Base-by-base conservation (phyloP, 164 flowering plant species). In the Tinospora cordifolia region DNA sequence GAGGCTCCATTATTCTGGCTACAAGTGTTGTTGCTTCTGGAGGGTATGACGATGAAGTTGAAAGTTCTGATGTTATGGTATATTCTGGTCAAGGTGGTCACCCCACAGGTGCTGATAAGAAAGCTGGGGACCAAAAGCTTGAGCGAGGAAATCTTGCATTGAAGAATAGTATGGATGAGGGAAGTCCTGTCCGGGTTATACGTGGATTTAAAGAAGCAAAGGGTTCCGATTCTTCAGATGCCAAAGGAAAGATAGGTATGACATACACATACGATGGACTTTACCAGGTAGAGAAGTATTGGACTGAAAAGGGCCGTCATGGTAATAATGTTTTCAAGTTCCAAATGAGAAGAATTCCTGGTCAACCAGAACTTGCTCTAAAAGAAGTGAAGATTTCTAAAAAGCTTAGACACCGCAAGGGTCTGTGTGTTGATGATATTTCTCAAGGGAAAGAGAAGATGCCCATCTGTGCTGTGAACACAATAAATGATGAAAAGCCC, bases 1-100 rank as follows among this genome's bases (percentile, higher is more conserved):
- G 72, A 22, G 80, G 68, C 40, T 81, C 74, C 19, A 72, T 49
- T 24, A 5, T 76, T 36, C 21, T 89, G 68, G 97, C 97, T 14
- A 82, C 88, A 15, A 89, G 97, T 74, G 75, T 93, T 59, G 95
- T 91, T 47, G 80, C 93, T 58, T 89, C 97, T 41, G 97, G 96
- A 17, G 89, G 83, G 19, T 91, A 93, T 79, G 80, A 71, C 30
- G 87, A 91, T 82, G 84, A 85, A 24, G 54, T 81, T 57, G 90
- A 76, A 36, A 75, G 80, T 49, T 71, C 88, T 47, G 91, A 91
- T 81, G 80, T 78, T 21, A 66, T 90, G 79, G 64, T 74, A 34
- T 90, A 87, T 75, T 78, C 83, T 6, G 93, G 96, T 38, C 78
- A 75, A 36, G 98, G 98, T 41, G 93, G 97, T 62, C 83, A 84